Evolutionary conservation across 1,284 basidiomycete species (phyloP), one percentile per base, ranked within the genome.

Genomic region (Tranzscheliella williamsii): DNA sequence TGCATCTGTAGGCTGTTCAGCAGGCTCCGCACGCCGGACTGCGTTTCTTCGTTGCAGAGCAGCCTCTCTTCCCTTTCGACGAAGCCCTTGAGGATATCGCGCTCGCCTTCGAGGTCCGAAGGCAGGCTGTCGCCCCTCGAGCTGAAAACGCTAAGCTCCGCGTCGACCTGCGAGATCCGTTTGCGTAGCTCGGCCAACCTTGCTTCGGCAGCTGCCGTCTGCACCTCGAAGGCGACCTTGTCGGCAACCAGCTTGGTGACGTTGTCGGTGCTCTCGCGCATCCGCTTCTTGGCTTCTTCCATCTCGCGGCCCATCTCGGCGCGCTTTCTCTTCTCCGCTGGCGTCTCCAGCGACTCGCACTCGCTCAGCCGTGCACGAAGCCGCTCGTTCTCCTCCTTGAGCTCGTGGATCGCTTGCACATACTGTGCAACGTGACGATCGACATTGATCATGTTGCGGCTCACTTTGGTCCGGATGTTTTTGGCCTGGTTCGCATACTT

Each of bases 401-500:
- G 85, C 47, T 89, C 81, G 76, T 90, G 90, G 72, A 97, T 96
- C 42, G 90, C 90, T 78, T 92, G 88, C 24, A 96, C 89, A 55
- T 79, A 79, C 52, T 78, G 73, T 0, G 70, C 73, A 1, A 77
- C 75, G 45, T 77, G 75, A 5, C 75, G 55, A 29, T 77, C 75
- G 38, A 77, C 71, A 41, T 77, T 75, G 62, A 77, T 63, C 55
- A 73, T 56, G 58, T 77, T 77, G 37, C 70, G 57, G 33, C 67
- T 68, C 42, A 77, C 72, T 44, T 77, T 77, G 39, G 75, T 77
- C 34, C 73, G 70, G 47, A 77, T 77, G 52, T 76, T 76, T 46
- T 77, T 77, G 38, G 75, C 75, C 40, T 74, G 73, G 46, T 76
- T 76, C 23, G 75, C 75, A 47, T 77, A 77, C 55, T 77, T 75